Conservation (phyloP, 352 stramenopile species). For the Globisporangium spinosum region DNA sequence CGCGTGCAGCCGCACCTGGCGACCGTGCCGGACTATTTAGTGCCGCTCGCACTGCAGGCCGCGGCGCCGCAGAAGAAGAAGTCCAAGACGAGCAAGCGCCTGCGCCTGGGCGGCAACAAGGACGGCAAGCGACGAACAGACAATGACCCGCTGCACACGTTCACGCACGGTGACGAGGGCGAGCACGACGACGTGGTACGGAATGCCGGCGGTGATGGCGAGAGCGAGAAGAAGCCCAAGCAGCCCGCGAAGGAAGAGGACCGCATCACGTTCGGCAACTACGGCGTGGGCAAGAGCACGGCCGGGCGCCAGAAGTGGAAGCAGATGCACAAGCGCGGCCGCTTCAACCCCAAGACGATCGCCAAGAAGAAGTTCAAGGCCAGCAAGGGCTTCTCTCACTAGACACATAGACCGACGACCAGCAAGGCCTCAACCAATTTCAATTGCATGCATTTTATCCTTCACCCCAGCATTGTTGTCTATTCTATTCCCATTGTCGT, state of each 20-base stretch:
- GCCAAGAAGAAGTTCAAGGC: slow-evolving; percentile 84
- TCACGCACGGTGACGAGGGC: slow-evolving; percentile 66
- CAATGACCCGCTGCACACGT: slow-evolving; percentile 97
- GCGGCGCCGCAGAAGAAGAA: slow-evolving; percentile 76
- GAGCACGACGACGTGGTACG: slow-evolving; percentile 26
- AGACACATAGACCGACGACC: slow-evolving; percentile 19
- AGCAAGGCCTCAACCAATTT: not conserved
- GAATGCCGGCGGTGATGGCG: slow-evolving; percentile 28
- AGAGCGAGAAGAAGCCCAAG: slow-evolving; percentile 28
- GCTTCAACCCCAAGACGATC: slow-evolving; percentile 91
- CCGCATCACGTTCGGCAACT: slow-evolving; percentile 87
- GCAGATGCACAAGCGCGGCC: slow-evolving; percentile 83
- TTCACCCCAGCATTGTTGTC: not conserved
- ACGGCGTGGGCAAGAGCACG: slow-evolving; percentile 90
- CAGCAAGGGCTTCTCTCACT: slow-evolving; percentile 59
- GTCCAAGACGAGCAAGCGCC: slow-evolving; percentile 74
- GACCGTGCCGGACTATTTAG: slow-evolving; percentile 96
- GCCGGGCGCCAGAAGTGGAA: slow-evolving; percentile 95
- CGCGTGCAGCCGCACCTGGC: slow-evolving; percentile 94
- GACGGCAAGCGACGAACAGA: slow-evolving; percentile 85
- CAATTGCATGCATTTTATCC: slow-evolving; percentile 5
- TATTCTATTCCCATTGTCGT: not conserved
- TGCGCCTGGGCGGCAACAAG: slow-evolving; percentile 35
- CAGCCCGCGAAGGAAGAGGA: slow-evolving; percentile 67
- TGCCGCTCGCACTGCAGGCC: slow-evolving; percentile 93